Conservation (phyloP, 2,329 filamentous ascomycete species). For the Sphaerostilbella broomeana region DNA sequence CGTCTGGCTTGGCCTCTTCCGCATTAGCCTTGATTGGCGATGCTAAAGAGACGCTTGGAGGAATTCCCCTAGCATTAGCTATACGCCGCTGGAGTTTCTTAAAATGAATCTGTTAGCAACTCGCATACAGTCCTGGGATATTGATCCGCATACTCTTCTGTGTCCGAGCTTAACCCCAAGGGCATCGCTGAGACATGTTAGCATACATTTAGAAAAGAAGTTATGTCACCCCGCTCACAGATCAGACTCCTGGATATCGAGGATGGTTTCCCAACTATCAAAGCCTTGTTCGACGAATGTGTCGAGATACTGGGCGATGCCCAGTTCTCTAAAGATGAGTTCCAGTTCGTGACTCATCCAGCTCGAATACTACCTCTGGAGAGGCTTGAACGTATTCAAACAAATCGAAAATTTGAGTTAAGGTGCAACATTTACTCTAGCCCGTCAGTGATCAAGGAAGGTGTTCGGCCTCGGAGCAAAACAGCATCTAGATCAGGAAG, state of each 20-base stretch:
- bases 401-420: neutral
- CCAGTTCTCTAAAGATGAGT: conserved; percentile 64
- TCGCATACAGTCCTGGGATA: too few species aligned
- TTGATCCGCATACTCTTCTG: conserved; percentile 54
- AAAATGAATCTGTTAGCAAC: conserved; percentile 6
- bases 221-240: conserved; percentile 50
- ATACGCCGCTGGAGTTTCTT: conserved; percentile 81
- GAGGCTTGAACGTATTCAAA: conserved; percentile 1
- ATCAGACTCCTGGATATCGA: conserved; percentile 80
- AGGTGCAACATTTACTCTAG: conserved; percentile 15
- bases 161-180: conserved; percentile 76
- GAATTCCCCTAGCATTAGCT: conserved; percentile 62
- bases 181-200: conserved; percentile 47
- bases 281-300: conserved; percentile 72
- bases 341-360: conserved; percentile 53
- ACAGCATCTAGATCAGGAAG: too few species aligned
- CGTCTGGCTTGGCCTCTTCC: conserved; percentile 51
- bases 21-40: conserved; percentile 43
- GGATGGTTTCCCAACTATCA: conserved; percentile 75
- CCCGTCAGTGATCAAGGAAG: neutral
- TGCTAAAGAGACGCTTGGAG: conserved; percentile 45
- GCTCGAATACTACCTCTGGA: conserved; percentile 15
- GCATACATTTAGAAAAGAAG: too few species aligned
- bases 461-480: neutral
- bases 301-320: conserved; percentile 69